Conservation (phyloP, 495 filamentous ascomycete species). For the Penicillium egyptiacum region DNA sequence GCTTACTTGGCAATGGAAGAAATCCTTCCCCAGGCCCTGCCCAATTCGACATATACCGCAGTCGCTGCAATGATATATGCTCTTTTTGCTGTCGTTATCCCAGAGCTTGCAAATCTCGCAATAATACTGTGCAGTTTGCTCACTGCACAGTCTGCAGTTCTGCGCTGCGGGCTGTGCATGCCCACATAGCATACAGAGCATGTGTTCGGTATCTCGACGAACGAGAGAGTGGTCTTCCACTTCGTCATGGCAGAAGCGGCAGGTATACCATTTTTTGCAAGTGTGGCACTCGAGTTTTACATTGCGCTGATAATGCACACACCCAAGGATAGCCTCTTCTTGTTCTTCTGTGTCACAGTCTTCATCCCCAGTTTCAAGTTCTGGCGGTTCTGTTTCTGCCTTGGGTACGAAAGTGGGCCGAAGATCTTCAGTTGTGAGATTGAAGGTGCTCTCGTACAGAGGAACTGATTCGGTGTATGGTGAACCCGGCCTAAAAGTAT, state of each 20-base stretch:
- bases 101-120: slow-evolving; percentile 94
- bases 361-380: slow-evolving; percentile 42
- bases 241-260: slow-evolving; percentile 91
- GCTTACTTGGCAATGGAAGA: slow-evolving; percentile 92
- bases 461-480: slow-evolving; percentile 31
- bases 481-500: slow-evolving; percentile 30
- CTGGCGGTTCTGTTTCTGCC: slow-evolving; percentile 39
- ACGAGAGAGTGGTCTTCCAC: slow-evolving; percentile 79
- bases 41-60: slow-evolving; percentile 95
- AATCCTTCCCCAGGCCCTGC: slow-evolving; percentile 91
- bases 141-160: slow-evolving; percentile 71
- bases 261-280: slow-evolving; percentile 92
- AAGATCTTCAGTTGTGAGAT: slow-evolving; percentile 70
- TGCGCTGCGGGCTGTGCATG: slow-evolving; percentile 80
- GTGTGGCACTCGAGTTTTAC: slow-evolving; percentile 91
- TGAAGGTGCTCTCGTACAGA: slow-evolving; percentile 55
- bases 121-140: slow-evolving; percentile 85
- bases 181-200: slow-evolving; percentile 97
- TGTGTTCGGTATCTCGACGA: slow-evolving; percentile 82
- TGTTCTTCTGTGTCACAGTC: slow-evolving; percentile 43
- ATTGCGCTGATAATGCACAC: slow-evolving; percentile 90
- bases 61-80: slow-evolving; percentile 95
- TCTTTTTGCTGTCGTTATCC: slow-evolving; percentile 88
- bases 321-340: slow-evolving; percentile 62
- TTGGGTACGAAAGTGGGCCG: slow-evolving; percentile 66